Evolutionary conservation across 2,329 filamentous ascomycete genomes (phyloP), one percentile per base, ranked within the genome.

Genomic region (Biscogniauxia sp.): DNA sequence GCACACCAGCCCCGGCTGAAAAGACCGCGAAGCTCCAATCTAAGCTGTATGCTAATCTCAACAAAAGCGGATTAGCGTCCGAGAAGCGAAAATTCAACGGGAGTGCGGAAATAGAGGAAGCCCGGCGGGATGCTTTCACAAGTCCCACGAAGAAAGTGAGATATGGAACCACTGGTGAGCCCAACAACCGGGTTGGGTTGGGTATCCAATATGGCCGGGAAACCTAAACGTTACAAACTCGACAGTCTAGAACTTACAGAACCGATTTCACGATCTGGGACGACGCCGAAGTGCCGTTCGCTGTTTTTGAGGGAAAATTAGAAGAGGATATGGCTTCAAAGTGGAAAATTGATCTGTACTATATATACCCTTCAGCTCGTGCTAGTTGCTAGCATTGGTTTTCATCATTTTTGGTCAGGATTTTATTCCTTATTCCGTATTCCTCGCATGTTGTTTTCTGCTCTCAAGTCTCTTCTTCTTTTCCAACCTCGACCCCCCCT

Each of bases 111-210:
- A 61, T 59, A 19, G 71, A 65, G 53, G 75, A 76, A 2, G 70
- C 74, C 32, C 63, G 70, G 51, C 71, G 72, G 23, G 75, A 77
- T 25, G 70, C 72, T 11, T 69, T 76, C 26, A 73, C 74, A 5
- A 84, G 81, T 66, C 82, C 83, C 26, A 74, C 78, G 0, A 86
- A 86, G 73, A 85, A 80, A 73, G 70, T 79, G 56, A 76, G 80
- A 23, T 74, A 80, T 17, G 79, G 76, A 13, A 77, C 75, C 1
- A 73, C 74, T 9, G 63, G 72, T 17, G 78, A 79, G 28, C 74
- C 78, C 1, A 72, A 70, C 13, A 70, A 74, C 13, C 72, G 76
- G 4, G 76, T 86, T 15, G 83, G 83, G 0, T 69, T 86, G 45
- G 83, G 83, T 2, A 85, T 86, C 61, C 80, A 82, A 60, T 82